These are phyloP conservation scores for Aureobasidium vineae DNA, from an alignment of 2,329 filamentous ascomycete genomes.

Conservation along the genomic window DNA sequence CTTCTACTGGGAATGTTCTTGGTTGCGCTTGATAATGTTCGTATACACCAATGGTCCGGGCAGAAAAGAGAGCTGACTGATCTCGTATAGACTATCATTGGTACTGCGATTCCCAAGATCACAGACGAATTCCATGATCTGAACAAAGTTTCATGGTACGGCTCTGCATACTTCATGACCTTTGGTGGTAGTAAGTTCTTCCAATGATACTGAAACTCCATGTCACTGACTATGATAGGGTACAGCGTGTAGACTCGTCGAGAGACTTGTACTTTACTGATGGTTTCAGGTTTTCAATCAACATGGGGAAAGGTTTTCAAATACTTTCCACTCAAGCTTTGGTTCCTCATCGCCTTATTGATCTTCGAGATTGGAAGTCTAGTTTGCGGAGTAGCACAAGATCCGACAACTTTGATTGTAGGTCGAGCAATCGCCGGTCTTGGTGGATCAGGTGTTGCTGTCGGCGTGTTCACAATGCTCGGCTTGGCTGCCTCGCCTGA, in stretches of 20 bases:
- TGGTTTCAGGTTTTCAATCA: neutral
- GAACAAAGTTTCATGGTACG: conserved; percentile 40
- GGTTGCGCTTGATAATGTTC: conserved; percentile 30
- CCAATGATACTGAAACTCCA: neutral
- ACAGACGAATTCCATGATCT: conserved; percentile 41
- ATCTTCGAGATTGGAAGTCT: conserved; percentile 55
- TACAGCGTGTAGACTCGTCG: neutral
- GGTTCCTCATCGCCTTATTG: conserved; percentile 41
- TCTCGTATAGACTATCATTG: conserved; percentile 30
- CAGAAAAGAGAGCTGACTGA: neutral
- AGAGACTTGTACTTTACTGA: neutral
- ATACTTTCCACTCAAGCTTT: conserved; percentile 34
- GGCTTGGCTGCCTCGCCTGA: conserved; percentile 48
- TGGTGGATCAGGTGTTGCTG: conserved; percentile 50
- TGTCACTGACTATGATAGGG: neutral
- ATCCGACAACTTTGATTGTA: conserved; percentile 51
- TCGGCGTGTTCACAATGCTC: conserved; percentile 50
- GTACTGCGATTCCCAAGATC: conserved; percentile 39
- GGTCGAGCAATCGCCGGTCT: conserved; percentile 53
- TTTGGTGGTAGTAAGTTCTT: conserved; percentile 2
- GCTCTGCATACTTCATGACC: conserved; percentile 26
- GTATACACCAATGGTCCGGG: neutral
- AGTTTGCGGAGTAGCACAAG: conserved; percentile 53
- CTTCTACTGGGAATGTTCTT: conserved; percentile 31
- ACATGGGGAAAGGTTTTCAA: conserved; percentile 31